Evolutionary conservation across 78 protist species (phyloP).

Genomic region (Dictyostelium brefeldianum): DNA sequence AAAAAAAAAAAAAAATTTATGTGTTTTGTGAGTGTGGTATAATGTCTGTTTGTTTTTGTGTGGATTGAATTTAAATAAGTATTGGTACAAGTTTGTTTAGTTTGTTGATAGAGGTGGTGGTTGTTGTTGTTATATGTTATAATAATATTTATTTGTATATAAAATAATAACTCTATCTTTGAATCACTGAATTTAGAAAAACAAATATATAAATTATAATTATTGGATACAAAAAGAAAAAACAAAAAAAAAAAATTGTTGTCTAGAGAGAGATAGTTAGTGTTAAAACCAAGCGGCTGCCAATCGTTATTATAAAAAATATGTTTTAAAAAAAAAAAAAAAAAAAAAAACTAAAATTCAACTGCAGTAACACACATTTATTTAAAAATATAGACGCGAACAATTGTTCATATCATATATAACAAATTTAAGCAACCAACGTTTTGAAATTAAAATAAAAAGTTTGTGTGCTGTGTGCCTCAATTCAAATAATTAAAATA

Average conservation of each 20-base stretch:
- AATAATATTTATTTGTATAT: neutral
- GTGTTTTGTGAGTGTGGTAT: neutral
- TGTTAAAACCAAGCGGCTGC: too few relatives aligned
- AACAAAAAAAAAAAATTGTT: neutral
- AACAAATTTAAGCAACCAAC: too few relatives aligned
- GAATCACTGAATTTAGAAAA: slow-evolving; percentile 1
- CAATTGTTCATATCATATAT: too few relatives aligned
- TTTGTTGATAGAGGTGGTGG: neutral
- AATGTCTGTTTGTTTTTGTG: neutral
- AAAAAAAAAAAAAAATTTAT: neutral
- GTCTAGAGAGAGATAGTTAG: too few relatives aligned
- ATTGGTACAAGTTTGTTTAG: slow-evolving; percentile 6
- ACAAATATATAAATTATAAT: neutral
- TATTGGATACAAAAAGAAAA: neutral
- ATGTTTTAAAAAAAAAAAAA: too few relatives aligned
- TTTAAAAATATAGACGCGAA: too few relatives aligned
- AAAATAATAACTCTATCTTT: neutral
- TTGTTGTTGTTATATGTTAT: slow-evolving; percentile 4
- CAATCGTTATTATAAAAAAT: too few relatives aligned
- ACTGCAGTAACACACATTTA: too few relatives aligned
- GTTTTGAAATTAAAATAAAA: too few relatives aligned
- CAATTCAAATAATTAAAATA: too few relatives aligned
- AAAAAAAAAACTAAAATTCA: too few relatives aligned
- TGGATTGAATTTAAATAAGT: neutral
- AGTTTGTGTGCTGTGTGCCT: too few relatives aligned